Conservation (phyloP, 208 protist genomes). For the Crithidia bombi region DNA sequence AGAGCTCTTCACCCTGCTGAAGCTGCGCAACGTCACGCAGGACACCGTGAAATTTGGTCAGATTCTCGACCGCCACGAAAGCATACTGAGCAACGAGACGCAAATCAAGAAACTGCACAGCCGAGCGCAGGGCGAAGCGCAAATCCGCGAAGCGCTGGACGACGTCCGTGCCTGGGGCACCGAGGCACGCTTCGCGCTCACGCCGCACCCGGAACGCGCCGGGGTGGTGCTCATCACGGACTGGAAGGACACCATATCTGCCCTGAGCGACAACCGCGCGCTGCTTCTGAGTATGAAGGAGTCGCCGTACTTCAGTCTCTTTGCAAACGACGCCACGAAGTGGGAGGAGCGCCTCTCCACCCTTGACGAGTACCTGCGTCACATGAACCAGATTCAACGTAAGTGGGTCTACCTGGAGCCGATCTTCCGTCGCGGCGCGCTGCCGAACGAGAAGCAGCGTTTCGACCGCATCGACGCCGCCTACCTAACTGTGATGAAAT, state of each 20-base stretch:
- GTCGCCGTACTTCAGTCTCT: constrained; percentile 94
- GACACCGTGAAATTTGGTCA: constrained; percentile 93
- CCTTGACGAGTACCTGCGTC: constrained; percentile 92
- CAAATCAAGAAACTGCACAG: constrained; percentile 94
- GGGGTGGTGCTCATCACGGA: constrained; percentile 95
- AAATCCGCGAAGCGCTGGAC: constrained; percentile 95
- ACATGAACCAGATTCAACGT: constrained; percentile 97
- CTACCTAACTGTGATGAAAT: constrained; percentile 94
- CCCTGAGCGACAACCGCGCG: constrained; percentile 96
- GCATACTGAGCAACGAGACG: constrained; percentile 74
- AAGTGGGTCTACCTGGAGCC: constrained; percentile 99
- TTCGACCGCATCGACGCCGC: constrained; percentile 96
- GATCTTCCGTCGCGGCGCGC: constrained; percentile 96
- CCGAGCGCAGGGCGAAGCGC: constrained; percentile 96
- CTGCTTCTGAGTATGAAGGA: constrained; percentile 97
- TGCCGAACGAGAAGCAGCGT: constrained; percentile 96
- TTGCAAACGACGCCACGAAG: constrained; percentile 88
- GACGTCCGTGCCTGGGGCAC: constrained; percentile 95
- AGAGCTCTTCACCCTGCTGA: constrained; percentile 91
- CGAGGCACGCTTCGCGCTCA: constrained; percentile 86
- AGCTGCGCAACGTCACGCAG: constrained; percentile 77
- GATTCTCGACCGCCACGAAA: constrained; percentile 83
- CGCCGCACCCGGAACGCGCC: constrained; percentile 69
- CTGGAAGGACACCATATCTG: constrained; percentile 96
- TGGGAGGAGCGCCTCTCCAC: constrained; percentile 93